Percentiles rank a stretch among this genome's conserved stretches.
These are phyloP conservation scores for Cordyceps javanica DNA, from an alignment of 2,329 filamentous ascomycete genomes.

Conservation along the genomic window DNA sequence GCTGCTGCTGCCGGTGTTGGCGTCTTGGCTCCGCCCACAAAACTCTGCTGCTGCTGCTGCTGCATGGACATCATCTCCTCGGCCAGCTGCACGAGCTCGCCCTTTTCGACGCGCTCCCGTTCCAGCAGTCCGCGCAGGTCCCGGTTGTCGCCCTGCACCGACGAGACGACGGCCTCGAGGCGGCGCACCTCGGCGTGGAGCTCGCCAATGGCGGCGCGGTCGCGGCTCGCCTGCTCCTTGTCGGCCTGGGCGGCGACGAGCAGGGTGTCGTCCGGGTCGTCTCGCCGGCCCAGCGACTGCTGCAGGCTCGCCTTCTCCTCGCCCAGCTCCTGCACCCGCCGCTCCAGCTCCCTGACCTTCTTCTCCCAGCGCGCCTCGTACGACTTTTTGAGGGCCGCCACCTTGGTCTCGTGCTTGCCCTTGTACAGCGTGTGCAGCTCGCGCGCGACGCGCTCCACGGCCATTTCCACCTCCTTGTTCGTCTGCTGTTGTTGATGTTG, in stretches of 20 bases:
- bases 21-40: slow-evolving; percentile 22
- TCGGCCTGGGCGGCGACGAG: slow-evolving; percentile 32
- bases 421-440: slow-evolving; percentile 94
- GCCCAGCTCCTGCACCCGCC: slow-evolving; percentile 59
- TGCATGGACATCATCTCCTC: slow-evolving; percentile 74
- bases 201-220: slow-evolving; percentile 61
- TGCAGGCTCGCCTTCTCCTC: slow-evolving; percentile 72
- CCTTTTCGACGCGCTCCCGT: slow-evolving; percentile 73
- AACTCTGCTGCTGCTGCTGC: slow-evolving; percentile 34
- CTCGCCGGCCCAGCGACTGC: slow-evolving; percentile 50
- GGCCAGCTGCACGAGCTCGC: slow-evolving; percentile 71
- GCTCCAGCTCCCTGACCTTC: slow-evolving; percentile 72
- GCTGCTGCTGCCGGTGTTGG: not conserved
- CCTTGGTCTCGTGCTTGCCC: slow-evolving; percentile 94
- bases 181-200: slow-evolving; percentile 70
- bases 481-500: not conserved
- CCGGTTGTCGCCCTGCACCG: slow-evolving; percentile 64
- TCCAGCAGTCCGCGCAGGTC: slow-evolving; percentile 61
- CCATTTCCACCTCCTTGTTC: slow-evolving; percentile 67
- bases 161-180: slow-evolving; percentile 64
- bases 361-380: slow-evolving; percentile 89
- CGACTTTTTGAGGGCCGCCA: slow-evolving; percentile 77
- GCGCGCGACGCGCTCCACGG: slow-evolving; percentile 84
- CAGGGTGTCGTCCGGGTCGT: slow-evolving; percentile 49
- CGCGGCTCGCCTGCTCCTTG: slow-evolving; percentile 53